phyloP scores from a whole-genome alignment of 306 rosid species.

The Neltuma alba region DNA sequence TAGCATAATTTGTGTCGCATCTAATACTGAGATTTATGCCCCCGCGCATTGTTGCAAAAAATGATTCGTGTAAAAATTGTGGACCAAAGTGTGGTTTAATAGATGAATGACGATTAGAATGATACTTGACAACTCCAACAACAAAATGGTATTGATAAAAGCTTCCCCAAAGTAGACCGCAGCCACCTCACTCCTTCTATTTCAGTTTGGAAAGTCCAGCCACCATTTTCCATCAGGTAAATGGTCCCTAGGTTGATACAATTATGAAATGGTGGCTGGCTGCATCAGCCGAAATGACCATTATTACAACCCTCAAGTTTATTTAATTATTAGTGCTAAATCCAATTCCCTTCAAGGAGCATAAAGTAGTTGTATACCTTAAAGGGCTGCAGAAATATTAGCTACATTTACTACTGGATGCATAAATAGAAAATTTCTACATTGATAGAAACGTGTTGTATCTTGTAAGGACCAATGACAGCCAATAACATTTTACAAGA shows the following conservation, averaged over 20 bases:
- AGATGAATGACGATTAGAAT: background rate
- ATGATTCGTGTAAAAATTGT: background rate
- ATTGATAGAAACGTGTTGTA: background rate
- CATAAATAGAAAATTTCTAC: background rate
- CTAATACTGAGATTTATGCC: conserved; percentile 1
- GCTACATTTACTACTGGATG: background rate
- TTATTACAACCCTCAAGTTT: background rate
- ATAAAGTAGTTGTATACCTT: background rate
- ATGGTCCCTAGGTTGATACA: background rate
- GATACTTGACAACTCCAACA: conserved; percentile 14
- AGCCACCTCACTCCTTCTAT: background rate
- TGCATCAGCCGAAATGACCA: background rate
- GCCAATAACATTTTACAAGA: background rate
- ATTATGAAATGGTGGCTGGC: background rate
- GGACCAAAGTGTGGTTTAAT: conserved; percentile 4
- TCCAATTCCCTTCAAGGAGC: background rate
- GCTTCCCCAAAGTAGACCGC: background rate
- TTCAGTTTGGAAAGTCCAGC: background rate
- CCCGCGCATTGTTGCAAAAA: background rate
- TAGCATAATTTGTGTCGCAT: background rate
- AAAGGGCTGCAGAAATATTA: background rate
- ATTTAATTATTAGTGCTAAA: background rate
- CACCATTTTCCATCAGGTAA: background rate
- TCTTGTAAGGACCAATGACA: background rate
- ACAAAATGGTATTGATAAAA: background rate